Conservation (phyloP, 345 rosid genomes). For the Geranium brycei region DNA sequence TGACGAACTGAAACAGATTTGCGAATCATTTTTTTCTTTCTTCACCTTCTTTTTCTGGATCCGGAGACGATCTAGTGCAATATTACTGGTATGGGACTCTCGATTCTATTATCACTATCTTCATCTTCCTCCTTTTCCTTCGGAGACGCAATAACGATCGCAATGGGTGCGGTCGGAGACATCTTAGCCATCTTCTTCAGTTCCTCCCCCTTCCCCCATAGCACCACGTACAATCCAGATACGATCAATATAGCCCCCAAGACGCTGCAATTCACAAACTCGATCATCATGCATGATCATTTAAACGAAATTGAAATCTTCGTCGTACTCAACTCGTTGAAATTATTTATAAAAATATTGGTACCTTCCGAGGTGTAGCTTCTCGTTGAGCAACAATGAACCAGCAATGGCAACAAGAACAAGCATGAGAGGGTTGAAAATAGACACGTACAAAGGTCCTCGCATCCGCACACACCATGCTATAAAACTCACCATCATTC, state of each 20-base stretch:
- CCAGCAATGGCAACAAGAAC: slow-evolving; percentile 25
- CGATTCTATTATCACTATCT: not conserved
- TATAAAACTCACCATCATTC: slow-evolving; percentile 15
- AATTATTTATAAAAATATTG: too few species aligned
- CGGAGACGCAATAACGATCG: not conserved
- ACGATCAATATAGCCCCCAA: slow-evolving; percentile 5
- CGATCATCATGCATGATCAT: too few species aligned
- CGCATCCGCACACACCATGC: slow-evolving; percentile 20
- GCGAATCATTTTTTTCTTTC: too few species aligned
- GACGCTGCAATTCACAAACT: not conserved
- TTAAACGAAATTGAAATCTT: too few species aligned
- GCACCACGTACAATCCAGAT: slow-evolving; percentile 5
- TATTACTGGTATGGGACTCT: not conserved
- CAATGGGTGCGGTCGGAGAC: not conserved
- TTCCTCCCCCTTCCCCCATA: not conserved
- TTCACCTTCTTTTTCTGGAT: too few species aligned
- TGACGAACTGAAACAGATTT: too few species aligned
- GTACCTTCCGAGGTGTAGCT: slow-evolving; percentile 33
- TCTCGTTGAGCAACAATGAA: slow-evolving; percentile 20
- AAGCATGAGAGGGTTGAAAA: slow-evolving; percentile 26
- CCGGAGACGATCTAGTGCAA: not conserved
- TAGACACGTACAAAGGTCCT: slow-evolving; percentile 29
- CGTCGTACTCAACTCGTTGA: too few species aligned
- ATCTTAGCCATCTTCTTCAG: not conserved
- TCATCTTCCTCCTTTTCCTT: not conserved